Conservation (phyloP, 2,329 filamentous ascomycete species). For the Cordyceps javanica region DNA sequence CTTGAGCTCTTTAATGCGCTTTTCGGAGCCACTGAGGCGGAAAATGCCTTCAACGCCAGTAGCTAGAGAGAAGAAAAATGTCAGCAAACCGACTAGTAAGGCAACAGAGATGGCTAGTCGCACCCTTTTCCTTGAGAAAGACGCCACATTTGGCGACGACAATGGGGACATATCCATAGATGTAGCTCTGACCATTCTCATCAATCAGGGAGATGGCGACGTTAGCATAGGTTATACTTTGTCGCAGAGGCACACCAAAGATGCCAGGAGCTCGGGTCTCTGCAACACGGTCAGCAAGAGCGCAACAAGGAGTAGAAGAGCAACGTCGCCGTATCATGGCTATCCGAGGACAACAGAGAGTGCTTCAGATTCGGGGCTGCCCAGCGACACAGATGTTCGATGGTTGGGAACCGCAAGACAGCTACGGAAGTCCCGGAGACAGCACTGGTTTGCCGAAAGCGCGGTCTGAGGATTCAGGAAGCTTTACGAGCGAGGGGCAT, state of each 20-base stretch:
- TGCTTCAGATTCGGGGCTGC: neutral
- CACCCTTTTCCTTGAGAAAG: slow-evolving; percentile 96
- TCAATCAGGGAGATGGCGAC: slow-evolving; percentile 96
- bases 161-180: slow-evolving; percentile 97
- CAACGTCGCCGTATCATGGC: neutral
- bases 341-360: neutral
- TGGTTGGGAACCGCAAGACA: neutral
- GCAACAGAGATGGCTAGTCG: slow-evolving; percentile 25
- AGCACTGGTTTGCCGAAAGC: neutral
- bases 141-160: slow-evolving; percentile 98
- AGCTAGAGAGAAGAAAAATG: slow-evolving; percentile 45
- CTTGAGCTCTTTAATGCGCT: slow-evolving; percentile 95
- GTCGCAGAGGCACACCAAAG: slow-evolving; percentile 86
- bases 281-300: slow-evolving; percentile 21
- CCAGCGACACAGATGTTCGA: neutral
- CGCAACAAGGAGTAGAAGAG: neutral
- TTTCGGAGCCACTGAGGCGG: slow-evolving; percentile 89
- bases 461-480: neutral
- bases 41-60: slow-evolving; percentile 96
- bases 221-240: slow-evolving; percentile 95
- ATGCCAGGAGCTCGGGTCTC: slow-evolving; percentile 63
- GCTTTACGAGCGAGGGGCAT: neutral
- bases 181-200: slow-evolving; percentile 88
- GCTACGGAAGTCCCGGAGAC: neutral
- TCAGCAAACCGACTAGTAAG: slow-evolving; percentile 18